These are phyloP conservation scores for Rubus parviflorus DNA, from an alignment of 306 rosid genomes.

Conservation along the genomic window DNA sequence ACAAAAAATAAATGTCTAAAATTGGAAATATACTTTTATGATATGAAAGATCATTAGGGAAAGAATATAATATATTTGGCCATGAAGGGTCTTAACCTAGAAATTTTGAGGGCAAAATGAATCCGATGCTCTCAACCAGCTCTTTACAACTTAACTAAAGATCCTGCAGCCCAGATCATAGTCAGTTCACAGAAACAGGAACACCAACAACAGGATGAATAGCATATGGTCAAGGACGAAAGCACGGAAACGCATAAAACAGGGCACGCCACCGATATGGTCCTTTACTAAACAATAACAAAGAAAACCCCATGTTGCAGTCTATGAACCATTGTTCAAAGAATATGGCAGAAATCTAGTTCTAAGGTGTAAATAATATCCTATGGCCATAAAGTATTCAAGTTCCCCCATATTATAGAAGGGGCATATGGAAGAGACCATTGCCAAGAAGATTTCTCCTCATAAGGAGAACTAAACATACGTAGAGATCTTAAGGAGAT, in stretches of 20 bases:
- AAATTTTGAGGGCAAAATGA: slow-evolving; percentile 41
- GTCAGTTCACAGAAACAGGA: slow-evolving; percentile 42
- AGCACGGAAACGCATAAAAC: slow-evolving; percentile 7
- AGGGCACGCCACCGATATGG: background rate
- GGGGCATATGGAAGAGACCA: background rate
- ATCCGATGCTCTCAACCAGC: slow-evolving; percentile 56
- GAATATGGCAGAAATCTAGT: background rate
- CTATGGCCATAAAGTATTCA: background rate
- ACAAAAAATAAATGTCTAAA: background rate
- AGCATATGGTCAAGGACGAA: slow-evolving; percentile 14
- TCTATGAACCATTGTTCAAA: background rate
- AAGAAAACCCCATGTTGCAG: background rate
- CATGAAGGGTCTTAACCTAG: slow-evolving; percentile 48
- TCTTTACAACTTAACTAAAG: slow-evolving; percentile 37
- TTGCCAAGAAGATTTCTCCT: background rate
- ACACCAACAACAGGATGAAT: slow-evolving; percentile 30
- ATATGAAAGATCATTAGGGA: slow-evolving; percentile 1
- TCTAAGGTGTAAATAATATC: background rate
- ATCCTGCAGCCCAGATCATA: slow-evolving; percentile 57
- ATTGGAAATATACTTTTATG: background rate
- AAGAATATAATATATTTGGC: slow-evolving; percentile 31
- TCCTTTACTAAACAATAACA: background rate
- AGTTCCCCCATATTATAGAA: background rate
- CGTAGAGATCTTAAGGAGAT: background rate
- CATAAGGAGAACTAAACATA: background rate